These are phyloP conservation scores for Neurospora cerealis DNA, from an alignment of 495 filamentous ascomycete species.

Conservation along the genomic window DNA sequence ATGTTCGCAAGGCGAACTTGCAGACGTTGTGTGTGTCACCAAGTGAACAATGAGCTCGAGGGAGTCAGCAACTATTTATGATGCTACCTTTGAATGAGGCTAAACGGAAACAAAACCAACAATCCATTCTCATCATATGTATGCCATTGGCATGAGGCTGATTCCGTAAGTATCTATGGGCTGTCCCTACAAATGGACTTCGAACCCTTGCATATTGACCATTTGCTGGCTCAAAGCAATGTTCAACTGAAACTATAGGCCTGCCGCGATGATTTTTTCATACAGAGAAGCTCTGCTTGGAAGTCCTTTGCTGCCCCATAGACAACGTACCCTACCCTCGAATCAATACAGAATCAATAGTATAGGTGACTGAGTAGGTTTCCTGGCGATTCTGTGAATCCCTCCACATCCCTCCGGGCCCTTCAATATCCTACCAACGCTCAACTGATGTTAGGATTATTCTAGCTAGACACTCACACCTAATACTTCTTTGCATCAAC, in stretches of 20 bases:
- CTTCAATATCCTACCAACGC: too few species aligned
- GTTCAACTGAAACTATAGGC: background rate
- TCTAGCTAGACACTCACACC: too few species aligned
- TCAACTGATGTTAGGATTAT: too few species aligned
- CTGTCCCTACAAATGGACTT: background rate
- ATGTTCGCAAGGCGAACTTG: background rate
- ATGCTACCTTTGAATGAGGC: background rate
- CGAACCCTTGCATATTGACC: background rate
- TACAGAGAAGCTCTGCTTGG: background rate
- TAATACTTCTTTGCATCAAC: too few species aligned
- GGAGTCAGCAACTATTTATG: background rate
- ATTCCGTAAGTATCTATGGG: background rate
- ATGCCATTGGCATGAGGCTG: too few species aligned
- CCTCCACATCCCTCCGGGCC: too few species aligned
- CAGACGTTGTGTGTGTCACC: background rate
- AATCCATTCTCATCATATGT: background rate
- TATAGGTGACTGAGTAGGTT: background rate
- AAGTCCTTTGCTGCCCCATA: background rate
- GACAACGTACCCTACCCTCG: too few species aligned
- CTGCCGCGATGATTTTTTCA: background rate
- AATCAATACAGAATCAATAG: background rate
- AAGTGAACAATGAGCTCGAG: background rate
- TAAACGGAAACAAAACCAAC: background rate
- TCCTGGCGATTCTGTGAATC: background rate
- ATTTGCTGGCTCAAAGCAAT: background rate